phyloP scores from a whole-genome alignment of 352 stramenopile genomes.

The Pelagophyceae sp. region DNA sequence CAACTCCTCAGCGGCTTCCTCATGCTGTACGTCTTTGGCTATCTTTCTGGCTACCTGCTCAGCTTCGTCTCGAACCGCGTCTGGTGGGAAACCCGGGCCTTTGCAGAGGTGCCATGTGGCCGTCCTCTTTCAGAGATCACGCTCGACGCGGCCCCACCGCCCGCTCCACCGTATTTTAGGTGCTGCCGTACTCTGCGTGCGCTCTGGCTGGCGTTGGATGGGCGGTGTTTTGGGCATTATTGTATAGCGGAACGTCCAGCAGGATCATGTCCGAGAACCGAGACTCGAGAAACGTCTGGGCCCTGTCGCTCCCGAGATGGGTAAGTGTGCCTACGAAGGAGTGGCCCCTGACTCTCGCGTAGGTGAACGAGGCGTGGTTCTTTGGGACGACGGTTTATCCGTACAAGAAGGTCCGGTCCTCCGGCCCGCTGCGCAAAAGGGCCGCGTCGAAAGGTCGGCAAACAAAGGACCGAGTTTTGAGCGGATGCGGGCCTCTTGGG shows the following conservation, averaged over 20 bases:
- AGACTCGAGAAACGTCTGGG: neutral
- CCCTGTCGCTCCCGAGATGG: neutral
- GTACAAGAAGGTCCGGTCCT: constrained; percentile 4
- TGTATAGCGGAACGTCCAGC: neutral
- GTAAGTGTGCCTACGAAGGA: too few species aligned
- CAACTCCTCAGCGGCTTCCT: neutral
- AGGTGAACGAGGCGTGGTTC: constrained; percentile 1
- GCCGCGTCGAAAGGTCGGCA: too few species aligned
- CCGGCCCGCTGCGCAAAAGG: too few species aligned
- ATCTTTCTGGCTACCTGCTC: constrained; percentile 13
- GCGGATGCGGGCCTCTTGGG: too few species aligned
- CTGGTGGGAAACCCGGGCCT: too few species aligned
- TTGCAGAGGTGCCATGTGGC: too few species aligned
- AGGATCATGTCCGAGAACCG: neutral
- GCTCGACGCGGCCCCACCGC: too few species aligned
- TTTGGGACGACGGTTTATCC: neutral
- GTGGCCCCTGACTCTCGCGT: too few species aligned
- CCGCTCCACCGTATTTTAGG: too few species aligned
- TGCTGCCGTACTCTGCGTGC: constrained; percentile 10
- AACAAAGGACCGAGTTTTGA: too few species aligned
- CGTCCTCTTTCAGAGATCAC: too few species aligned
- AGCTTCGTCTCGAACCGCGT: too few species aligned
- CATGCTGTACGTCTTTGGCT: neutral
- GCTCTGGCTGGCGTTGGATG: neutral
- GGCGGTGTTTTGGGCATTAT: neutral